Evolutionary conservation across 192 early-diverging fungal genomes (phyloP).

Genomic region (Coemansia sp.): DNA sequence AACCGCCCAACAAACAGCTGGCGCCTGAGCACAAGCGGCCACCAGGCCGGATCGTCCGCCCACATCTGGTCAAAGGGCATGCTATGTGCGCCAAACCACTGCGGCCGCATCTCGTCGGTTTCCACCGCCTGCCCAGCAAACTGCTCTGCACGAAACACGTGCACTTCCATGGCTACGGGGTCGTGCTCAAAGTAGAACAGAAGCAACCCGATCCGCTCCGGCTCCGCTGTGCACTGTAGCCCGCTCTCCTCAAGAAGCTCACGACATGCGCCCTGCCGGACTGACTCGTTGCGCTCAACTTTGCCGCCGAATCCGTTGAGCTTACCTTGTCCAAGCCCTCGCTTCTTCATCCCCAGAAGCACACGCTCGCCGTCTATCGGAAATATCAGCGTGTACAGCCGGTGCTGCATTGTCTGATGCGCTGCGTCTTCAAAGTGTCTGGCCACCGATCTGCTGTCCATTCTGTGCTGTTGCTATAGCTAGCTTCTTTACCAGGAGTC

Average conservation of each 20-base stretch:
- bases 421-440: slow-evolving; percentile 33
- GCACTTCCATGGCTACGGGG: slow-evolving; percentile 64
- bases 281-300: slow-evolving; percentile 66
- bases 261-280: slow-evolving; percentile 61
- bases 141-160: slow-evolving; percentile 57
- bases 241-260: slow-evolving; percentile 67
- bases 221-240: slow-evolving; percentile 32
- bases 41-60: slow-evolving; percentile 70
- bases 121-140: slow-evolving; percentile 58
- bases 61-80: slow-evolving; percentile 75
- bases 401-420: slow-evolving; percentile 24
- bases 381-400: slow-evolving; percentile 50
- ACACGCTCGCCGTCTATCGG: slow-evolving; percentile 45
- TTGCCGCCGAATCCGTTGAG: slow-evolving; percentile 84
- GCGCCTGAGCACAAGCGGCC: slow-evolving; percentile 55
- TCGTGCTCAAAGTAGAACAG: slow-evolving; percentile 69
- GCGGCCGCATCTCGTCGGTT: slow-evolving; percentile 75
- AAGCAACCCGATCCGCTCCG: slow-evolving; percentile 59
- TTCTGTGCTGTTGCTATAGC: background rate
- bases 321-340: slow-evolving; percentile 70
- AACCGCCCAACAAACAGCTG: slow-evolving; percentile 56
- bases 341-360: slow-evolving; percentile 79
- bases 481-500: too few relatives aligned
- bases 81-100: slow-evolving; percentile 62
- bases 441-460: slow-evolving; percentile 40